phyloP scores from a whole-genome alignment of 768 basidiomycete genomes.

The Arthromyces matolae region DNA sequence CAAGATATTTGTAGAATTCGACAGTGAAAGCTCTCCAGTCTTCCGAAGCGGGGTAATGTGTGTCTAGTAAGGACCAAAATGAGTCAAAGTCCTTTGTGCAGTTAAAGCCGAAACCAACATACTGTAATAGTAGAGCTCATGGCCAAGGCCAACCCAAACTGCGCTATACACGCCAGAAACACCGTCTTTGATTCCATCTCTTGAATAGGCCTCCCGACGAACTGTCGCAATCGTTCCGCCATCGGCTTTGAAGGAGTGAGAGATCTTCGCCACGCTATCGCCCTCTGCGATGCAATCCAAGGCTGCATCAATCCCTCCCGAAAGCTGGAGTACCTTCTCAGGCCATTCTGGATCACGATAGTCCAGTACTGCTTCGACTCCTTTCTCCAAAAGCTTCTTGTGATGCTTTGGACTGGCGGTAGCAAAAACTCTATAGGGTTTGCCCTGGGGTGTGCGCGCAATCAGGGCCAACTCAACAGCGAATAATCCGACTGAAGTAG shows the following conservation, averaged over 20 bases:
- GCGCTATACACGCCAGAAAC: slow-evolving; percentile 26
- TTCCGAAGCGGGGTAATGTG: slow-evolving; percentile 19
- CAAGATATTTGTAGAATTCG: slow-evolving; percentile 29
- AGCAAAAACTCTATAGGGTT: slow-evolving; percentile 24
- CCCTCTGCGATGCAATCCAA: slow-evolving; percentile 33
- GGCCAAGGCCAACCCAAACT: slow-evolving; percentile 30
- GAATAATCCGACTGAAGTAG: slow-evolving; percentile 31
- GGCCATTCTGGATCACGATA: slow-evolving; percentile 28
- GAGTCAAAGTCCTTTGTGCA: background rate
- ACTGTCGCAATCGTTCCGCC: slow-evolving; percentile 30
- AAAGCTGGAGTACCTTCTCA: slow-evolving; percentile 20
- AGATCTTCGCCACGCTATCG: slow-evolving; percentile 23
- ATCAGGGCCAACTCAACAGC: slow-evolving; percentile 24
- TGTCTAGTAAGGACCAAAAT: slow-evolving; percentile 12
- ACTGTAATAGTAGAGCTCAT: slow-evolving; percentile 28
- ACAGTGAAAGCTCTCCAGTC: slow-evolving; percentile 26
- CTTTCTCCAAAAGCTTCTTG: slow-evolving; percentile 21
- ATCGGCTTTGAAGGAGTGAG: slow-evolving; percentile 21
- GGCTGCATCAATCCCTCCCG: slow-evolving; percentile 27
- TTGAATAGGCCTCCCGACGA: slow-evolving; percentile 20
- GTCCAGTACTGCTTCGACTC: slow-evolving; percentile 29
- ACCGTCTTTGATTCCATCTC: slow-evolving; percentile 19
- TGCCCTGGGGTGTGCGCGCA: slow-evolving; percentile 19
- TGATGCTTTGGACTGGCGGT: slow-evolving; percentile 28
- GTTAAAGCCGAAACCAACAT: background rate